Base-by-base conservation (phyloP, 768 basidiomycete genomes). In the Trametes maxima region DNA sequence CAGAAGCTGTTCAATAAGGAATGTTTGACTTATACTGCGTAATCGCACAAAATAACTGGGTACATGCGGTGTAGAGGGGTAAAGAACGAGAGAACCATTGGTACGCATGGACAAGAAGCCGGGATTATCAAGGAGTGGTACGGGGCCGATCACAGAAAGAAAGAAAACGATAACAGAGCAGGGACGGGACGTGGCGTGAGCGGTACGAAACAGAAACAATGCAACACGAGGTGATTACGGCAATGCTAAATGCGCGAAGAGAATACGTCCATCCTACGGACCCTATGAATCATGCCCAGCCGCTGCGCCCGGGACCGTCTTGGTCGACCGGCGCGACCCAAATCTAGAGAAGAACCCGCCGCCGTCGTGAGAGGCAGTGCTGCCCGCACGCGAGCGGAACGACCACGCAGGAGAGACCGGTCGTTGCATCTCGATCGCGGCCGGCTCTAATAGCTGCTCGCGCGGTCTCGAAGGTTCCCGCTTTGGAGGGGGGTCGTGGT, bases 371-470 rank as follows among this genome's bases (percentile, higher is more conserved):
- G 89, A 89, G 51, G 85, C 81, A 0, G 84, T 70, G 65, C 90
- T 90, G n/a, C 89, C 90, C 1, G 88, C 81, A 24, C 87, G 81
- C 21, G 92, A 94, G 17, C 91, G 87, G 79, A 92, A 87, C 0
- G 90, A 92, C 90, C 90, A 94, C 0, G 90, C 87, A 0, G 91
- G 92, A 5, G 92, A 93, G 17, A 77, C 81, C 2, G 92, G 92
- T 22, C 92, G 84, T 3, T 77, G 71, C 46, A 73, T 66, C 17
- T 84, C 84, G 63, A 77, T 61, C 40, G 75, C 66, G 24, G 78
- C 79, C 22, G 81, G 77, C 39, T 89, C 84, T 21, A 87, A 75
- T 64, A 82, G 83, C 46, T 81, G 78, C 35, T 79, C 78, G 48
- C 80, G 78, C 57, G 73, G 75, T 42, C 78, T 74, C 17, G 75